A percentile compares a stretch with the other conserved stretches of the same genome.
Evolutionary conservation across 2,329 filamentous ascomycete genomes (phyloP).

Genomic region (Cordyceps tenuipes): DNA sequence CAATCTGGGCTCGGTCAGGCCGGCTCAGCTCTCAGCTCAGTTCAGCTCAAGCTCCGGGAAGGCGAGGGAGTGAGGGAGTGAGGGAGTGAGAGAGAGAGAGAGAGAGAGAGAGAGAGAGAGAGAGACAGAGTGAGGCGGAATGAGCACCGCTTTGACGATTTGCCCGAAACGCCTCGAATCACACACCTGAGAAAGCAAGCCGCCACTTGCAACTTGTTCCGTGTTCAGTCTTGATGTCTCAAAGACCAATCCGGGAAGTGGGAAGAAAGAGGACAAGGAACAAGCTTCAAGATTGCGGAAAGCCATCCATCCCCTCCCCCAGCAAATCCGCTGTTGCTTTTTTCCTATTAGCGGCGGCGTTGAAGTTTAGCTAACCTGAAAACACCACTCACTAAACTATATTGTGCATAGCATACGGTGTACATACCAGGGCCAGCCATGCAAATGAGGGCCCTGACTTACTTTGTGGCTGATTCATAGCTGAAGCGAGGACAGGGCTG

Average conservation of each 20-base stretch:
- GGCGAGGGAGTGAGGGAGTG: neutral
- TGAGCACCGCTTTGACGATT: neutral
- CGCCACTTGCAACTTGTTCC: too few species aligned
- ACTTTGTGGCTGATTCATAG: neutral
- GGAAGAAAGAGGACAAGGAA: neutral
- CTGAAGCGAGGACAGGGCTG: constrained; percentile 7
- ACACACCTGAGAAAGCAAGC: too few species aligned
- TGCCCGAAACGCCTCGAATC: too few species aligned
- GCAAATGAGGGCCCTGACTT: neutral
- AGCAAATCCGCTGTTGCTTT: neutral
- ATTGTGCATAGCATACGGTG: too few species aligned
- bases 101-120: too few species aligned
- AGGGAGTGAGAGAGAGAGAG: too few species aligned
- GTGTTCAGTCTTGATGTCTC: neutral
- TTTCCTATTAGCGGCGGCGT: neutral
- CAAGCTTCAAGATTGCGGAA: constrained; percentile 8
- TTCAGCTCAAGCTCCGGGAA: neutral
- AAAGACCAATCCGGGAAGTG: neutral
- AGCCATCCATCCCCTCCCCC: too few species aligned
- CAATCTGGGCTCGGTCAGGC: too few species aligned
- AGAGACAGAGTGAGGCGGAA: too few species aligned
- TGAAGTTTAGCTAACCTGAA: neutral
- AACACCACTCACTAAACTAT: too few species aligned
- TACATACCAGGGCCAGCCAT: too few species aligned
- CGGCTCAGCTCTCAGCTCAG: too few species aligned